Conservation (phyloP, 164 flowering plant species). For the Sextonia rubra region DNA sequence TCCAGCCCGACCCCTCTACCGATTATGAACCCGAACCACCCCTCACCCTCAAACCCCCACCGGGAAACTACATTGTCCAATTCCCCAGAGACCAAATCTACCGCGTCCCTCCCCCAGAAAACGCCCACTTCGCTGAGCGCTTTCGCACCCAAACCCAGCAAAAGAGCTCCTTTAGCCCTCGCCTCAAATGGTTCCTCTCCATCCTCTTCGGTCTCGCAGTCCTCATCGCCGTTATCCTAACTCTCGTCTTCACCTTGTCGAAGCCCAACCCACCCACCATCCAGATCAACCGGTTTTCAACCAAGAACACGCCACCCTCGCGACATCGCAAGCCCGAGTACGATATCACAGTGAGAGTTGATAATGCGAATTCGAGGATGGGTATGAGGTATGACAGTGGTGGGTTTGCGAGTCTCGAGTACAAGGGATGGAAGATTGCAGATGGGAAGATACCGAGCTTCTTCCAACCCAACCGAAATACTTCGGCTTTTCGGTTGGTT, state of each 20-base stretch:
- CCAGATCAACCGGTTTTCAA: constrained; percentile 17
- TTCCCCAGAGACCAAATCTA: constrained; percentile 68
- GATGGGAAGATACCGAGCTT: constrained; percentile 23
- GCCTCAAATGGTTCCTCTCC: constrained; percentile 13
- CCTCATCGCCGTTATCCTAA: constrained; percentile 15
- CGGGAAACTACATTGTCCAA: constrained; percentile 54
- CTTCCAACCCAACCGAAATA: constrained; percentile 9
- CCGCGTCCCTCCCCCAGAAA: constrained; percentile 66
- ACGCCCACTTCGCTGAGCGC: constrained; percentile 41
- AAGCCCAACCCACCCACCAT: constrained; percentile 30
- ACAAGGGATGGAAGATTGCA: constrained; percentile 26
- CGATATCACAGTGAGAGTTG: constrained; percentile 18
- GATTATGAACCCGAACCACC: not conserved
- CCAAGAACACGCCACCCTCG: constrained; percentile 6
- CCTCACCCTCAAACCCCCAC: not conserved
- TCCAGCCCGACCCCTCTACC: constrained; percentile 13
- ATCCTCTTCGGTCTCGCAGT: constrained; percentile 13
- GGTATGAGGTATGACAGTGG: constrained; percentile 27
- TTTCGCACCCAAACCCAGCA: constrained; percentile 10
- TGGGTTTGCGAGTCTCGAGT: constrained; percentile 28
- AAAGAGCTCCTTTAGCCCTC: constrained; percentile 5
- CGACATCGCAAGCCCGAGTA: constrained; percentile 8
- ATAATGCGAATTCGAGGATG: constrained; percentile 27
- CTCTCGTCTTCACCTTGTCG: constrained; percentile 11
- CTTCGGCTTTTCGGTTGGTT: constrained; percentile 7